phyloP scores from a whole-genome alignment of 2,329 filamentous ascomycete species.

The Alternaria incomplexa region DNA sequence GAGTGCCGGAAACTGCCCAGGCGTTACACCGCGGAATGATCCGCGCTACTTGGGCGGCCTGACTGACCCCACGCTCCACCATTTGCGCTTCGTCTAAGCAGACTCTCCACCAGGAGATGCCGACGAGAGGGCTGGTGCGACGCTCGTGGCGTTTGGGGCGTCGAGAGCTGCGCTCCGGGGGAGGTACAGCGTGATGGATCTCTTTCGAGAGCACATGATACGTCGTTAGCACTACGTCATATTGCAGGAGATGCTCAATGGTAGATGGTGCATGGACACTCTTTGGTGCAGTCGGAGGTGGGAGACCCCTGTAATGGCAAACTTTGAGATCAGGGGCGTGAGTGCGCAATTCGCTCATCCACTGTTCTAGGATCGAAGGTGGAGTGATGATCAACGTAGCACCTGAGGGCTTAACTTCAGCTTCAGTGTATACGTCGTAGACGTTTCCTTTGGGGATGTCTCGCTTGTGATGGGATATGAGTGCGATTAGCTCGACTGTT shows the following conservation, averaged over 20 bases:
- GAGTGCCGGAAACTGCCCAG: constrained; percentile 93
- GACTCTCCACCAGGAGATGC: constrained; percentile 87
- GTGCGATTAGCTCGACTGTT: constrained; percentile 74
- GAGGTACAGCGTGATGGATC: constrained; percentile 74
- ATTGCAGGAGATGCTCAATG: constrained; percentile 55
- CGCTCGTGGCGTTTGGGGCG: constrained; percentile 68
- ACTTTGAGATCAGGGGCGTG: constrained; percentile 65
- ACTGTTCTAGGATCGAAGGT: constrained; percentile 66
- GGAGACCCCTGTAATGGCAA: constrained; percentile 62
- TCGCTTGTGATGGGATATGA: constrained; percentile 69
- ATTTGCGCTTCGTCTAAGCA: constrained; percentile 82
- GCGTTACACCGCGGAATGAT: constrained; percentile 83
- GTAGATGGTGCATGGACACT: constrained; percentile 47
- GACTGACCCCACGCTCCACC: constrained; percentile 86
- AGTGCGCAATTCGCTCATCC: constrained; percentile 64
- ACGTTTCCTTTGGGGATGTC: constrained; percentile 17
- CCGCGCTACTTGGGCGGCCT: constrained; percentile 80
- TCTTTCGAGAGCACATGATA: constrained; percentile 78
- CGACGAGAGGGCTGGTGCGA: constrained; percentile 75
- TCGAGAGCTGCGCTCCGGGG: constrained; percentile 73
- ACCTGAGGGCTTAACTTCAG: constrained; percentile 57
- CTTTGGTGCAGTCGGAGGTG: constrained; percentile 32
- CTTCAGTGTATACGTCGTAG: constrained; percentile 51
- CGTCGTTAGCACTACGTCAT: constrained; percentile 67
- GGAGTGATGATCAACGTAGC: constrained; percentile 70